Percentiles rank a stretch among this genome's conserved stretches.
Conservation (phyloP, 2,329 filamentous ascomycete species). For the Aspergillus bombycis region DNA sequence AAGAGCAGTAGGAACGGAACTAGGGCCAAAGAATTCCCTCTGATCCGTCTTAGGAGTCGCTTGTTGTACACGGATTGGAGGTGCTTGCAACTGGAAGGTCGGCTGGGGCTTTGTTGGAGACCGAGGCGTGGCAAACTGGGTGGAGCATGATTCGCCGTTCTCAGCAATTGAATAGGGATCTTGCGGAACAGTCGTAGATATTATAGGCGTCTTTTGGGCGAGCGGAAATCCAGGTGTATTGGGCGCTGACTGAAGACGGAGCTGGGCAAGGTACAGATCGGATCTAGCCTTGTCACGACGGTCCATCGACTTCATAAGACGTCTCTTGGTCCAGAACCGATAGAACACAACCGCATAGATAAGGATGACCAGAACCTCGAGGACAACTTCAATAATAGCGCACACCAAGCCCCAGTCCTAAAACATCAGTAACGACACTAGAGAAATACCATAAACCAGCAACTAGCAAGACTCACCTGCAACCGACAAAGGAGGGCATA, state of each 20-base stretch:
- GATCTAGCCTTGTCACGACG: conserved; percentile 89
- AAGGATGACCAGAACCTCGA: conserved; percentile 86
- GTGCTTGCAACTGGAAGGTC: conserved; percentile 84
- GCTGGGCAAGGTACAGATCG: conserved; percentile 89
- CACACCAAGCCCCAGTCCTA: conserved; percentile 92
- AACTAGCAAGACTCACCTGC: conserved; percentile 60
- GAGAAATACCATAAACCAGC: conserved; percentile 14
- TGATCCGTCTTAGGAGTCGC: conserved; percentile 73
- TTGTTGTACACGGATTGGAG: conserved; percentile 75
- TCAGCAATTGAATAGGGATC: conserved; percentile 56
- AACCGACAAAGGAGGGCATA: conserved; percentile 91
- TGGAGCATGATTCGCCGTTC: conserved; percentile 53
- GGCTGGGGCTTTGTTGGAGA: conserved; percentile 62
- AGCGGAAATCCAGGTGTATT: conserved; percentile 89
- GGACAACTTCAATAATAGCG: conserved; percentile 93
- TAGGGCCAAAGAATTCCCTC: conserved; percentile 61
- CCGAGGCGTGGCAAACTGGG: conserved; percentile 62
- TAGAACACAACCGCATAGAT: conserved; percentile 97
- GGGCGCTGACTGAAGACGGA: conserved; percentile 83
- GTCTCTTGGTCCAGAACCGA: conserved; percentile 94
- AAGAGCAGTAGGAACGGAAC: conserved; percentile 43
- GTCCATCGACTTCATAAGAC: conserved; percentile 95
- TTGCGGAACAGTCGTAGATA: conserved; percentile 38
- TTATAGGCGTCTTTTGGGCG: conserved; percentile 59
- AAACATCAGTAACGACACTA: conserved; percentile 27